Evolutionary conservation across 2,329 filamentous ascomycete genomes (phyloP), one percentile per base, ranked within the genome.

Genomic region (Aotearoamyces nothofagi): DNA sequence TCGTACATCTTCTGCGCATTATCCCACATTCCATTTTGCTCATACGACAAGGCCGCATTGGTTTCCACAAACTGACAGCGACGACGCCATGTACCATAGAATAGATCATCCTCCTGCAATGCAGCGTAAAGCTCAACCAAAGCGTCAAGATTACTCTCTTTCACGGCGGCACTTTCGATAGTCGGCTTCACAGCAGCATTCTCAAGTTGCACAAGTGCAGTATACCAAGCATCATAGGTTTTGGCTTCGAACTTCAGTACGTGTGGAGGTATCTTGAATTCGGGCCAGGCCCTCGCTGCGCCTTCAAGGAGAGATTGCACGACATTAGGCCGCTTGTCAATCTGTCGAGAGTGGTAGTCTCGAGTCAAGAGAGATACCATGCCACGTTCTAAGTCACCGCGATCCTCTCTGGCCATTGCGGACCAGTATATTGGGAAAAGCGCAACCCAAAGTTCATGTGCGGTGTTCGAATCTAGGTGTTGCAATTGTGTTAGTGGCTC

Each of bases 11-110:
- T 80, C 56, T 98, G 92, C 1, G 92, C 86, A 55, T 96, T 96
- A 45, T 98, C 90, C 92, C 90, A 98, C 70, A 96, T 92, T 26
- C 90, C 90, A 44, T 92, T 92, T 50, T 99, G 92, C 56, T 99
- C 92, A 43, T 94, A 98, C 0, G 90, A 98, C 5, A 99, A 61
- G 2, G 86, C 90, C 9, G 90, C 83, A 48, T 98, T 99, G 6
- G 86, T 96, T 59, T 98, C 92, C 5, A 98, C 79, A 47, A 93
- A 98, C 40, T 93, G 83, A 51, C 86, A 93, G 25, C 90, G 76
- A 32, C 90, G 74, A 34, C 90, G 75, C 90, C 90, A 98, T 1
- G 86, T 92, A 6, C 90, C 90, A 39, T 98, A 96, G 52, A 96
- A 99, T 26, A 98, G 63, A 49, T 99, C 90, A 28, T 96, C 86